A percentile compares a stretch with the other conserved stretches of the same genome.
phyloP scores from a whole-genome alignment of 495 filamentous ascomycete species.

The Penicillium daleae region DNA sequence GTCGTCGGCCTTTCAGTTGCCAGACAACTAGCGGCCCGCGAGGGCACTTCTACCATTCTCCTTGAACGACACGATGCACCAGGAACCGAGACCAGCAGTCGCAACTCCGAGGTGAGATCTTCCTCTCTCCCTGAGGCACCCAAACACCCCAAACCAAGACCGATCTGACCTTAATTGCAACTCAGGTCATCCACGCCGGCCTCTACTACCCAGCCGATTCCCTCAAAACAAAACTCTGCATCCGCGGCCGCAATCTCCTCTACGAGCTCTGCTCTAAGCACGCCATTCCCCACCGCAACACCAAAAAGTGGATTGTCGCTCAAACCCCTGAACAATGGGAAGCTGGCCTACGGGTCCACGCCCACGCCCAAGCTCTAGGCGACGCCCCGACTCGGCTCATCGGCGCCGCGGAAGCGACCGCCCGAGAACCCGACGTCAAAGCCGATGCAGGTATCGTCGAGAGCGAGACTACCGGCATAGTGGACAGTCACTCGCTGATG shows the following conservation, averaged over 20 bases:
- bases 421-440: conserved; percentile 73
- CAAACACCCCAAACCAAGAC: not conserved
- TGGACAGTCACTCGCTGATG: conserved; percentile 89
- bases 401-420: conserved; percentile 57
- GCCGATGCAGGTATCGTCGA: conserved; percentile 76
- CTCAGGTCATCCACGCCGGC: conserved; percentile 89
- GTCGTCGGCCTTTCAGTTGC: conserved; percentile 93
- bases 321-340: conserved; percentile 72
- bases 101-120: conserved; percentile 78
- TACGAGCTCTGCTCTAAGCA: conserved; percentile 75
- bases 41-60: conserved; percentile 71
- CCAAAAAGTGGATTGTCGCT: conserved; percentile 94
- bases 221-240: conserved; percentile 84
- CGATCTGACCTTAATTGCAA: not conserved
- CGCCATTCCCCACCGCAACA: conserved; percentile 70
- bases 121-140: not conserved
- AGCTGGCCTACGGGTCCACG: conserved; percentile 66
- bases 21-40: conserved; percentile 66
- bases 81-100: conserved; percentile 88
- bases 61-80: conserved; percentile 78
- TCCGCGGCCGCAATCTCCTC: conserved; percentile 72
- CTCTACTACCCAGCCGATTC: conserved; percentile 82
- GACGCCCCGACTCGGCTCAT: conserved; percentile 76
- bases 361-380: conserved; percentile 63
- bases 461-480: conserved; percentile 82